These are phyloP conservation scores for Fomitopsis schrenkii DNA, from an alignment of 1,284 basidiomycete species.

Conservation along the genomic window DNA sequence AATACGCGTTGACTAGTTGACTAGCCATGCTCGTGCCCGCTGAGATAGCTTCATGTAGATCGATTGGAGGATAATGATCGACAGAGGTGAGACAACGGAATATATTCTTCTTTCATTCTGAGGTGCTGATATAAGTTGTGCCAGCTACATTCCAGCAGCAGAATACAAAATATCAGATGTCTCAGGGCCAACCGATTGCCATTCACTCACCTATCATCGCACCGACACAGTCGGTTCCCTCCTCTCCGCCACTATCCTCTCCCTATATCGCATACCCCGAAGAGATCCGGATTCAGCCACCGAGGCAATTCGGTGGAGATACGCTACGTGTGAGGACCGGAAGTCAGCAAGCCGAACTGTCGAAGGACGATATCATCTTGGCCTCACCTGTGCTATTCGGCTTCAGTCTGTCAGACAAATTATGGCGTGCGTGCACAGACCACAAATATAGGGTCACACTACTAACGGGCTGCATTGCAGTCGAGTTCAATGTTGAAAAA, in stretches of 20 bases:
- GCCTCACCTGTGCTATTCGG: conserved; percentile 53
- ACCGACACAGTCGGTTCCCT: too few relatives aligned
- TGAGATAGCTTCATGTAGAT: conserved; percentile 10
- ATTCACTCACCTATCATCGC: too few relatives aligned
- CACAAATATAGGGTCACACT: conserved; percentile 15
- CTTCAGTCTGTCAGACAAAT: conserved; percentile 54
- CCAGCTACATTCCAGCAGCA: neutral
- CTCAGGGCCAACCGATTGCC: too few relatives aligned
- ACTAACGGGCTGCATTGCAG: conserved; percentile 22
- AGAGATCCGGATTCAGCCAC: too few relatives aligned
- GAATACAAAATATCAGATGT: neutral
- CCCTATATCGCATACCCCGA: too few relatives aligned
- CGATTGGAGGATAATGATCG: conserved; percentile 47
- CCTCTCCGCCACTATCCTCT: too few relatives aligned
- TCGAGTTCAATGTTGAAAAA: conserved; percentile 52
- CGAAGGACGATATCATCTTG: conserved; percentile 48
- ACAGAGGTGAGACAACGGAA: conserved; percentile 32
- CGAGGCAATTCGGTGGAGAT: too few relatives aligned
- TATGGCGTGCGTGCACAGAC: conserved; percentile 40
- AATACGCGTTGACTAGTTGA: conserved; percentile 25
- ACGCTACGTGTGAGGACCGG: too few relatives aligned
- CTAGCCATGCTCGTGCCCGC: conserved; percentile 22
- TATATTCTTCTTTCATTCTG: too few relatives aligned
- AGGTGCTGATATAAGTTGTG: neutral
- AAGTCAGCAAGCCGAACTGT: conserved; percentile 16